These are phyloP conservation scores for Colletotrichum incanum DNA, from an alignment of 2,329 filamentous ascomycete species.

Conservation along the genomic window DNA sequence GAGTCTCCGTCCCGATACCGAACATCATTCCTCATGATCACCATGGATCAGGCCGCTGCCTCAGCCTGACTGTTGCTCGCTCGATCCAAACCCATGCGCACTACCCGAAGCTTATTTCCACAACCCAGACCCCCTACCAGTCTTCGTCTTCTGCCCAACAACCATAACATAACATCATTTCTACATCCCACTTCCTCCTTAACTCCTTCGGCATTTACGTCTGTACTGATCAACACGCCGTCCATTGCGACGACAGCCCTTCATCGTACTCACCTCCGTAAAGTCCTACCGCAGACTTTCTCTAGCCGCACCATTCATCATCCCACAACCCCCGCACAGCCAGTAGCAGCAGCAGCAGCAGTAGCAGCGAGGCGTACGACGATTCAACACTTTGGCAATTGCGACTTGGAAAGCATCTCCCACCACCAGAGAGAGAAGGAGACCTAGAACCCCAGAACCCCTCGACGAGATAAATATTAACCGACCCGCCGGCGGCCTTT, in stretches of 20 bases:
- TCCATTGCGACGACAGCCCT: not conserved
- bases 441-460: not conserved
- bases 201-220: slow-evolving; percentile 36
- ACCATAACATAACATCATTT: slow-evolving; percentile 38
- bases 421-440: not conserved
- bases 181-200: slow-evolving; percentile 26
- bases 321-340: not conserved
- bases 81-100: slow-evolving; percentile 32
- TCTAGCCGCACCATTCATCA: slow-evolving; percentile 3
- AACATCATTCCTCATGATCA: slow-evolving; percentile 10
- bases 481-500: slow-evolving; percentile 5
- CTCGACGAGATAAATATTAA: slow-evolving; percentile 6
- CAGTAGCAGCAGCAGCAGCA: slow-evolving; percentile 5
- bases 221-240: not conserved
- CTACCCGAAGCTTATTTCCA: slow-evolving; percentile 41
- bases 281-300: not conserved
- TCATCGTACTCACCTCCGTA: not conserved
- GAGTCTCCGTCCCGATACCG: slow-evolving; percentile 29
- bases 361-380: not conserved
- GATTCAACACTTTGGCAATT: not conserved
- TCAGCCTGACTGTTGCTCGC: slow-evolving; percentile 26
- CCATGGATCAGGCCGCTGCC: slow-evolving; percentile 37
- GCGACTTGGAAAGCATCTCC: not conserved
- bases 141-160: slow-evolving; percentile 10
- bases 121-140: slow-evolving; percentile 29